Conservation (phyloP, 257 asterid species). For the Misopates orontium region DNA sequence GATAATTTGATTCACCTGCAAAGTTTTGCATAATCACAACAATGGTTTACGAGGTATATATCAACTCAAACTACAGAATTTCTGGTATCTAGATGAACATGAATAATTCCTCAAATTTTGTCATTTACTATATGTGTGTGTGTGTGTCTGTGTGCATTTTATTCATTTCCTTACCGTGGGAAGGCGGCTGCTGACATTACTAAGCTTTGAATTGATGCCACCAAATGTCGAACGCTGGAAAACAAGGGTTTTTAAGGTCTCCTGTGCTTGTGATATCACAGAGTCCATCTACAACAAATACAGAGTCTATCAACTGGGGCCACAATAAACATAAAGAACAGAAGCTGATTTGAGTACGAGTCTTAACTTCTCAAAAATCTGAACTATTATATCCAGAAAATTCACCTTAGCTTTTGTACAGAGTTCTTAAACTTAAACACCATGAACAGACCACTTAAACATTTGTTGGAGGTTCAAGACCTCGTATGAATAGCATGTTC, state of each 20-base stretch:
- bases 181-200: conserved; percentile 95
- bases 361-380: conserved; percentile 17
- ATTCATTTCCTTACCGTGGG: conserved; percentile 65
- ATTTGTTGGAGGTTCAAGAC: conserved; percentile 4
- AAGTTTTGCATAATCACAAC: conserved; percentile 5
- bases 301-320: conserved; percentile 6
- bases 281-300: conserved; percentile 71
- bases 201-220: conserved; percentile 81
- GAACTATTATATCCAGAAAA: conserved; percentile 5
- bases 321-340: conserved; percentile 1
- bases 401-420: too few species aligned
- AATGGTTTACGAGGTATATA: conserved; percentile 3
- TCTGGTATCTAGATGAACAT: conserved; percentile 4
- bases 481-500: neutral
- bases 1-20: conserved; percentile 77
- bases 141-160: neutral
- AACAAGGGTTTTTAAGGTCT: conserved; percentile 78
- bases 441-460: neutral
- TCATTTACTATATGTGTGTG: neutral
- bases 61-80: conserved; percentile 12
- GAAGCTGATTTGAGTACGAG: neutral
- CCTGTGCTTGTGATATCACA: conserved; percentile 95
- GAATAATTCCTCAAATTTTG: neutral
- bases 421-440: conserved; percentile 8
- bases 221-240: conserved; percentile 94